A percentile compares a stretch with the other conserved stretches of the same genome.
Evolutionary conservation across 2,329 filamentous ascomycete species (phyloP).

Genomic region (Diaporthe citriasiana): DNA sequence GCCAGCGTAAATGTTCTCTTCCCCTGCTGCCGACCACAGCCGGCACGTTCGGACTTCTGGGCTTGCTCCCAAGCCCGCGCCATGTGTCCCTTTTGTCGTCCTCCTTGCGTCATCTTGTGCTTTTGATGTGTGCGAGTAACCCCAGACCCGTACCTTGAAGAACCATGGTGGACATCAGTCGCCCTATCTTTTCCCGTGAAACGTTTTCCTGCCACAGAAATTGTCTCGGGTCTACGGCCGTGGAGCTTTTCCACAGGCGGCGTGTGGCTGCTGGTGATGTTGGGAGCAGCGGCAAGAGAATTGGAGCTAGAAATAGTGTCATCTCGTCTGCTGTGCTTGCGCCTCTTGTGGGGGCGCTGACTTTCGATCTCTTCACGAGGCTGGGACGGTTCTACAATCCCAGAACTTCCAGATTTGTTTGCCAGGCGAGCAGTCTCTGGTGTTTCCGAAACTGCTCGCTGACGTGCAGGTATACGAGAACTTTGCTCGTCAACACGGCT

Average conservation of each 20-base stretch:
- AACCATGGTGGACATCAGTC: not conserved
- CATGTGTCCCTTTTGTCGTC: not conserved
- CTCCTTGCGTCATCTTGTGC: not conserved
- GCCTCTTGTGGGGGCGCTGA: not conserved
- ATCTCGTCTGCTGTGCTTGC: not conserved
- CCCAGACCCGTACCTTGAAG: not conserved
- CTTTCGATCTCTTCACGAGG: not conserved
- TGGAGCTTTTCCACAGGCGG: not conserved
- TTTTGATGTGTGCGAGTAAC: not conserved
- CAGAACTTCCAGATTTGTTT: not conserved
- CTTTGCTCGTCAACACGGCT: not conserved
- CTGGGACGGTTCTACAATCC: not conserved
- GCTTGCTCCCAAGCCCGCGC: not conserved
- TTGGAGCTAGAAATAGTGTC: not conserved
- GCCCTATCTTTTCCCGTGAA: not conserved
- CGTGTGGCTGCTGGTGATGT: not conserved
- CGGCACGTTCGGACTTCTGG: not conserved
- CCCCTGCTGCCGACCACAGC: not conserved
- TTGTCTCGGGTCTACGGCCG: no score
- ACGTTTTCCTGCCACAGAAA: not conserved
- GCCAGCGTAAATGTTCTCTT: not conserved
- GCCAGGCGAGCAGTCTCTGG: not conserved
- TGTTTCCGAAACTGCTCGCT: not conserved
- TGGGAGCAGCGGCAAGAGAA: not conserved
- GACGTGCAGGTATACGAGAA: not conserved